Conservation (phyloP, 2,329 filamentous ascomycete species). For the Fusarium decemcellulare region DNA sequence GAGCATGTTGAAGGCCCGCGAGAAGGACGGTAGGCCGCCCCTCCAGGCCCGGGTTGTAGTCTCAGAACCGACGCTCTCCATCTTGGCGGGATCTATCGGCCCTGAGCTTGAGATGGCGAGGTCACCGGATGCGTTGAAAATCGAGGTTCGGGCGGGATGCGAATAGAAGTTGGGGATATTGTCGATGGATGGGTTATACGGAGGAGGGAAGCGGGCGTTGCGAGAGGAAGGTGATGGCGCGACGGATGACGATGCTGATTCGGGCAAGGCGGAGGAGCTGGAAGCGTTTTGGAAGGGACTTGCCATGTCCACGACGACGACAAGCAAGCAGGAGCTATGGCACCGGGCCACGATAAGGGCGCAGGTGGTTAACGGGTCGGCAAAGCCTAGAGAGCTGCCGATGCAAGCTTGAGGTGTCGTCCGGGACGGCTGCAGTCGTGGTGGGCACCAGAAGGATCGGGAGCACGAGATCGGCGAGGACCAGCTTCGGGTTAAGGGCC, state of each 20-base stretch:
- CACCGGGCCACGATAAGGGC: constrained; percentile 12
- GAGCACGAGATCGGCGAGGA: constrained; percentile 30
- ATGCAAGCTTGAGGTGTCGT: constrained; percentile 24
- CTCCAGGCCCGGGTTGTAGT: constrained; percentile 42
- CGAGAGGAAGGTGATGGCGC: constrained; percentile 38
- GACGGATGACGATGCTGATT: constrained; percentile 38
- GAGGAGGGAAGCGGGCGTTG: constrained; percentile 31
- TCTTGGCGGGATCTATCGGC: constrained; percentile 38
- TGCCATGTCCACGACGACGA: constrained; percentile 41
- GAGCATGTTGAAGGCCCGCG: constrained; percentile 67
- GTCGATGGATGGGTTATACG: constrained; percentile 27
- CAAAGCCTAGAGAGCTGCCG: constrained; percentile 31
- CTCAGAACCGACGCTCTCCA: constrained; percentile 54
- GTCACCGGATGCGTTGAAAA: constrained; percentile 65
- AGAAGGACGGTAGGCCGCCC: constrained; percentile 60
- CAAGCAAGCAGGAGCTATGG: constrained; percentile 19
- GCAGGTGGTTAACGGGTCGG: constrained; percentile 18
- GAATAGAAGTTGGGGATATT: constrained; percentile 44
- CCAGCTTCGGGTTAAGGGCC: constrained; percentile 27
- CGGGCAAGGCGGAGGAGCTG: constrained; percentile 39
- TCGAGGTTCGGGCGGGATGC: constrained; percentile 53
- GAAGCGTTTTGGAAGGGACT: constrained; percentile 43
- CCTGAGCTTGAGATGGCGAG: constrained; percentile 40
- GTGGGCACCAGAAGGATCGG: constrained; percentile 28
- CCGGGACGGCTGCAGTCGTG: constrained; percentile 26